Percentiles rank a stretch among this genome's conserved stretches.
phyloP scores from a whole-genome alignment of 371 early-diverging fungal genomes.

The Globomyces sp. region DNA sequence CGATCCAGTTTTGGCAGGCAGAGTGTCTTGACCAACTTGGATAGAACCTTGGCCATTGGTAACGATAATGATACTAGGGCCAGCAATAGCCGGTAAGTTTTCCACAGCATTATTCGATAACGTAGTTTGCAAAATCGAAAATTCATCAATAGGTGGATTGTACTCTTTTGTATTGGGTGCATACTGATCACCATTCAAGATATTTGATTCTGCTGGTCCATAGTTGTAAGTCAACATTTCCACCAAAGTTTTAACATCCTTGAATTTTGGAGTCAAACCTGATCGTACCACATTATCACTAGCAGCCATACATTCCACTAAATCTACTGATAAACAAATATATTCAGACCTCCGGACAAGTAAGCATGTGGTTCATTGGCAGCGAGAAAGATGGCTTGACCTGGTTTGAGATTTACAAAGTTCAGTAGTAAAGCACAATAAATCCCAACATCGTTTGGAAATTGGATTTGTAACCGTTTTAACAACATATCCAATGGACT shows the following conservation, averaged over 20 bases:
- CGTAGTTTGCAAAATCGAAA: constrained; percentile 72
- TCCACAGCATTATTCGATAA: constrained; percentile 51
- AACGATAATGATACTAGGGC: constrained; percentile 84
- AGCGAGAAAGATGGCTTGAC: constrained; percentile 91
- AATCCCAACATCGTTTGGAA: constrained; percentile 88
- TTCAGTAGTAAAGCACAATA: constrained; percentile 89
- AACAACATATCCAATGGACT: constrained; percentile 60
- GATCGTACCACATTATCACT: constrained; percentile 97
- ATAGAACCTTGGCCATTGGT: constrained; percentile 66
- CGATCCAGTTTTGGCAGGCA: constrained; percentile 29
- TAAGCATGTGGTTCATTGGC: constrained; percentile 98
- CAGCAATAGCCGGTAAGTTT: constrained; percentile 56
- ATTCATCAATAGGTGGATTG: constrained; percentile 96
- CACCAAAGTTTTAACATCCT: constrained; percentile 90
- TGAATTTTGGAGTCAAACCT: constrained; percentile 97
- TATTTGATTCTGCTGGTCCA: constrained; percentile 73
- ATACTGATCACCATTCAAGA: constrained; percentile 54
- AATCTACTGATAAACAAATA: constrained; percentile 58
- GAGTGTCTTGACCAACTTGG: background rate
- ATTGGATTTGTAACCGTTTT: constrained; percentile 74
- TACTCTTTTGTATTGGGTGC: constrained; percentile 57
- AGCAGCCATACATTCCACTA: constrained; percentile 97
- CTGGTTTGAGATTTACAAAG: constrained; percentile 73
- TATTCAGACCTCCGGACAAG: constrained; percentile 75
- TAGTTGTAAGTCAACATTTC: constrained; percentile 90